Conservation (phyloP, 768 basidiomycete species). For the Rhodotorula graminis region DNA sequence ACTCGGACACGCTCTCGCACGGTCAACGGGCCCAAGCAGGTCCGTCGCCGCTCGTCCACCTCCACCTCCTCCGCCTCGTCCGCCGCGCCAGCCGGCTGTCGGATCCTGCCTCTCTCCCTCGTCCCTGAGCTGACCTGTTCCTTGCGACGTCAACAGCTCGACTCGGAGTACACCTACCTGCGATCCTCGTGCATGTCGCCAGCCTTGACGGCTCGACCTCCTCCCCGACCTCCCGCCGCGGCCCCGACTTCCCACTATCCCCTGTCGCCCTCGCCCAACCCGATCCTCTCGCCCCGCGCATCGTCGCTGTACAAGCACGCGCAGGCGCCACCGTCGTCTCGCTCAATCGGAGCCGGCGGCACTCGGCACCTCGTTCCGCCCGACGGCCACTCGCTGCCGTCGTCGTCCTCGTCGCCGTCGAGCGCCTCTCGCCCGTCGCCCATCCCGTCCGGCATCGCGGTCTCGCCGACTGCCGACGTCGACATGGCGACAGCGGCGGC, state of each 20-base stretch:
- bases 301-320: neutral
- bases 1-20: too few relatives aligned
- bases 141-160: too few relatives aligned
- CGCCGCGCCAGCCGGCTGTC: too few relatives aligned
- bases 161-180: too few relatives aligned
- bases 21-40: too few relatives aligned
- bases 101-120: too few relatives aligned
- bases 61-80: too few relatives aligned
- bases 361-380: too few relatives aligned
- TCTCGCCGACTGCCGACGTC: neutral
- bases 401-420: neutral
- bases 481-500: neutral
- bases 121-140: too few relatives aligned
- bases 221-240: neutral
- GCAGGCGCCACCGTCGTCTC: neutral
- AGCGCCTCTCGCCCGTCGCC: too few relatives aligned
- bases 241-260: neutral
- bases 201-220: neutral
- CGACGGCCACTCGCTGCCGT: neutral
- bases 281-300: neutral
- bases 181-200: neutral
- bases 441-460: neutral
- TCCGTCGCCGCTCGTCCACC: too few relatives aligned
- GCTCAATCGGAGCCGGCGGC: too few relatives aligned
- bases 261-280: neutral